Percentiles rank a stretch among this genome's conserved stretches.
These are phyloP conservation scores for Periconia sp. DNA, from an alignment of 2,329 filamentous ascomycete genomes.

Conservation along the genomic window DNA sequence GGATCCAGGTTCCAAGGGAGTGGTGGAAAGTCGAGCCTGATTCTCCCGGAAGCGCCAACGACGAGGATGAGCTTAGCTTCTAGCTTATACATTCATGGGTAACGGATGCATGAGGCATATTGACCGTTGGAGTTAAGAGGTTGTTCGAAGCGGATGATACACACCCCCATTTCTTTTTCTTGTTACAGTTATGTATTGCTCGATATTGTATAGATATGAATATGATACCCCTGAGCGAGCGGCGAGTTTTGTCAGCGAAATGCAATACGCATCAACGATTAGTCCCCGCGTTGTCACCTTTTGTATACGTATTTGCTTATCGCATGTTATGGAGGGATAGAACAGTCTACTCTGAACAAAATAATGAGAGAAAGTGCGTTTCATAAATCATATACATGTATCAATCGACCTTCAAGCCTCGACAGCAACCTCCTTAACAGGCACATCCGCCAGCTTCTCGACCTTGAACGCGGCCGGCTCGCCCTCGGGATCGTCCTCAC, in stretches of 20 bases:
- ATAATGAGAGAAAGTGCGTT: no score
- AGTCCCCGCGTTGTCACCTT: no score
- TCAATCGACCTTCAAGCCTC: background rate
- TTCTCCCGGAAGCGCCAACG: conserved; percentile 16
- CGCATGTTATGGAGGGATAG: no score
- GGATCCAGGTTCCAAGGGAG: conserved; percentile 1
- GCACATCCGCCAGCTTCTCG: background rate
- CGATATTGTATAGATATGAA: background rate
- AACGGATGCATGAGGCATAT: background rate
- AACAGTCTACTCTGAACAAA: no score
- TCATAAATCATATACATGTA: background rate
- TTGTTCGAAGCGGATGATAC: background rate
- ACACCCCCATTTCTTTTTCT: background rate
- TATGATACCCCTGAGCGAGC: background rate
- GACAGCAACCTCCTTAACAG: background rate
- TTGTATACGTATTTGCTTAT: no score
- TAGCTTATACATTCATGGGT: conserved; percentile 12
- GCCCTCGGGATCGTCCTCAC: conserved; percentile 18
- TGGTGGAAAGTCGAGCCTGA: conserved; percentile 13
- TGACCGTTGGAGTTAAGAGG: background rate
- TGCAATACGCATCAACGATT: no score
- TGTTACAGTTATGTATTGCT: background rate
- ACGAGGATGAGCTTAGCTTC: conserved; percentile 39
- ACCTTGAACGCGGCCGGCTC: background rate
- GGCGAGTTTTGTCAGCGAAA: no score